Conservation (phyloP, 2,329 filamentous ascomycete species). For the Lecanosticta acicola region DNA sequence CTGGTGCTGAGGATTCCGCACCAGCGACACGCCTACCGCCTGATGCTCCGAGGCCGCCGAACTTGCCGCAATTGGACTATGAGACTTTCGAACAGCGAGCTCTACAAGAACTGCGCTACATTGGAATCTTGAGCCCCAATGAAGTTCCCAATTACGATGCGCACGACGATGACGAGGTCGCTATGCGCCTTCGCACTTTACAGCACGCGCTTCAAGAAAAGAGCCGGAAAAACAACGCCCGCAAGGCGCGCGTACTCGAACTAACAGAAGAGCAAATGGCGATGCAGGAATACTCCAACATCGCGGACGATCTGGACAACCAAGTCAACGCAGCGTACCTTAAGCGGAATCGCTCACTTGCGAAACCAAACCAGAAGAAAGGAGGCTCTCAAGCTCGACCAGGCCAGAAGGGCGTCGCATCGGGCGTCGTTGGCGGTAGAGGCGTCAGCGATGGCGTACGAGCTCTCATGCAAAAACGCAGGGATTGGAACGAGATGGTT, state of each 20-base stretch:
- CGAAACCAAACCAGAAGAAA: constrained; percentile 78
- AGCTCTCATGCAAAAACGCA: constrained; percentile 84
- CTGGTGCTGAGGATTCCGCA: constrained; percentile 34
- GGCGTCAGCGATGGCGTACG: constrained; percentile 87
- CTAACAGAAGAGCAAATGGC: constrained; percentile 90
- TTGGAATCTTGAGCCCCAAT: constrained; percentile 68
- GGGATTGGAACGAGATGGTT: constrained; percentile 85
- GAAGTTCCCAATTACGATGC: constrained; percentile 73
- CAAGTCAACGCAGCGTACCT: constrained; percentile 94
- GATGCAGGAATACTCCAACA: constrained; percentile 93
- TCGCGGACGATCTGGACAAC: constrained; percentile 89
- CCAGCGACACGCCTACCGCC: constrained; percentile 70
- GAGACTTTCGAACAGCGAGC: constrained; percentile 82
- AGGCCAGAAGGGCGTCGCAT: constrained; percentile 66
- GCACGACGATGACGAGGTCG: constrained; percentile 90
- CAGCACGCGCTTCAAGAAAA: constrained; percentile 78
- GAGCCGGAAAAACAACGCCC: constrained; percentile 81
- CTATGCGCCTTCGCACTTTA: constrained; percentile 77
- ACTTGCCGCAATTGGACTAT: constrained; percentile 63
- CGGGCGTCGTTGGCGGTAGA: constrained; percentile 59
- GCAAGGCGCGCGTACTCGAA: constrained; percentile 79
- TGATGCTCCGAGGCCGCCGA: constrained; percentile 25
- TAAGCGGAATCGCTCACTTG: constrained; percentile 84
- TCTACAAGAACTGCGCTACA: constrained; percentile 83
- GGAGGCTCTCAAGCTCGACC: constrained; percentile 46